Percentiles rank a stretch among this genome's conserved stretches.
These are phyloP conservation scores for Glycine latifolia DNA, from an alignment of 306 rosid species.

Conservation along the genomic window DNA sequence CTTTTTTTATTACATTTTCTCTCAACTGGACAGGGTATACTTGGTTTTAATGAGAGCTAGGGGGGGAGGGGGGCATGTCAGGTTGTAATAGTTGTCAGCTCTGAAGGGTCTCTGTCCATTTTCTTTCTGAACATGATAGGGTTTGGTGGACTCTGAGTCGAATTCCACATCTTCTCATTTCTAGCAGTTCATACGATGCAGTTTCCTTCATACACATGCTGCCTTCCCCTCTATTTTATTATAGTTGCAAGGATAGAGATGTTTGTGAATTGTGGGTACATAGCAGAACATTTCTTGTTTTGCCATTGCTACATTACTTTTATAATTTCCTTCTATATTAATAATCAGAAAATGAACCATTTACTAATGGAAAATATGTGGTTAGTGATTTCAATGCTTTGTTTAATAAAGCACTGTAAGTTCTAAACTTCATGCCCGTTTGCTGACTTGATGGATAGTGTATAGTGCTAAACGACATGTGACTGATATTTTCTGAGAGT, in stretches of 20 bases:
- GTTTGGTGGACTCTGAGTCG: not conserved
- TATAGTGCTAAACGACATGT: not conserved
- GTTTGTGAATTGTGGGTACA: constrained; percentile 1
- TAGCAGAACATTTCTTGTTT: not conserved
- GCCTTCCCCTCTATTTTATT: not conserved
- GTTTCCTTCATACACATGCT: constrained; percentile 10
- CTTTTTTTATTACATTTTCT: constrained; percentile 1
- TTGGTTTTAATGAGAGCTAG: not conserved
- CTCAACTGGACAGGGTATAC: not conserved
- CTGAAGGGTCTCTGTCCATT: constrained; percentile 6
- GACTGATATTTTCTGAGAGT: constrained; percentile 12
- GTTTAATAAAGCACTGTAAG: not conserved
- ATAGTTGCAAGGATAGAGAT: too few relatives aligned
- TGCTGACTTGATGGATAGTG: constrained; percentile 15
- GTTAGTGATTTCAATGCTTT: constrained; percentile 1
- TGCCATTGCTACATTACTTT: constrained; percentile 5
- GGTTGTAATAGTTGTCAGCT: constrained; percentile 3
- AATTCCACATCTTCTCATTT: constrained; percentile 10
- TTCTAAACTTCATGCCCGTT: constrained; percentile 22
- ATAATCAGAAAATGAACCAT: constrained; percentile 10
- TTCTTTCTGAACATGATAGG: not conserved
- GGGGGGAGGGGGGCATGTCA: not conserved
- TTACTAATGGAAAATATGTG: constrained; percentile 16
- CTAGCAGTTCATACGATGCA: not conserved
- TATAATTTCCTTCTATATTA: not conserved